Evolutionary conservation across 441 rosid species (phyloP).

Genomic region (Raphanus hybrid): DNA sequence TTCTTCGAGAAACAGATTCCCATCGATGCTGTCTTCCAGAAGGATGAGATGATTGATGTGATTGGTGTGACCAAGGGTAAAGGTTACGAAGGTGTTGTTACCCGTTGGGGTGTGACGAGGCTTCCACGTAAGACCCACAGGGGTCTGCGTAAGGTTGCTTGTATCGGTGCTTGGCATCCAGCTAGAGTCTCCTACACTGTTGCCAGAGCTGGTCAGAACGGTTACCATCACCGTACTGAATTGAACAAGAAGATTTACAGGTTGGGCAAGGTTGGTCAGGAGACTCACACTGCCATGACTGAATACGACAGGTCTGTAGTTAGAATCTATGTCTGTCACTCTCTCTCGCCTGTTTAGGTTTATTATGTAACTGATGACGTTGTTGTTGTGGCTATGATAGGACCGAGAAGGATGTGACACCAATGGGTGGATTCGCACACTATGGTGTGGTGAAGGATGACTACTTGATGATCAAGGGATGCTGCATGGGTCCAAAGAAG

Average conservation of each 20-base stretch:
- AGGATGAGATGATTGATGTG: conserved; percentile 93
- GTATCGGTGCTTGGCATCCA: conserved; percentile 99
- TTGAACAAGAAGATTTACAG: conserved; percentile 94
- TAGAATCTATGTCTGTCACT: too few species aligned
- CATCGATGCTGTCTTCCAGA: conserved; percentile 79
- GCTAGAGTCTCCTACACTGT: conserved; percentile 95
- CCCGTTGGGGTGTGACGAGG: conserved; percentile 98
- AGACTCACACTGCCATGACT: conserved; percentile 72
- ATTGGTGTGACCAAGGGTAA: conserved; percentile 96
- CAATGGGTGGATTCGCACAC: conserved; percentile 95
- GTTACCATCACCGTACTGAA: conserved; percentile 93
- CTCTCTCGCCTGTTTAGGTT: neutral
- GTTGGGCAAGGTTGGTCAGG: conserved; percentile 82
- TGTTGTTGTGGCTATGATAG: conserved; percentile 41
- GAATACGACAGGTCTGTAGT: conserved; percentile 75
- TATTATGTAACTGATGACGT: neutral
- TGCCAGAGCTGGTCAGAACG: conserved; percentile 96
- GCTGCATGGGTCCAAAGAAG: conserved; percentile 95
- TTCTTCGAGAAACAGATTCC: conserved; percentile 94
- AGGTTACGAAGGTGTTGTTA: conserved; percentile 94
- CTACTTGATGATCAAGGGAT: conserved; percentile 87
- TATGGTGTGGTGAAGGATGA: conserved; percentile 88
- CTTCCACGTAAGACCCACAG: conserved; percentile 97
- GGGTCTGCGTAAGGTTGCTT: conserved; percentile 95
- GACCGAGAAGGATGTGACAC: conserved; percentile 88